Evolutionary conservation across 768 basidiomycete species (phyloP), one percentile per base, ranked within the genome.

Genomic region (Boletus eberwhitei): DNA sequence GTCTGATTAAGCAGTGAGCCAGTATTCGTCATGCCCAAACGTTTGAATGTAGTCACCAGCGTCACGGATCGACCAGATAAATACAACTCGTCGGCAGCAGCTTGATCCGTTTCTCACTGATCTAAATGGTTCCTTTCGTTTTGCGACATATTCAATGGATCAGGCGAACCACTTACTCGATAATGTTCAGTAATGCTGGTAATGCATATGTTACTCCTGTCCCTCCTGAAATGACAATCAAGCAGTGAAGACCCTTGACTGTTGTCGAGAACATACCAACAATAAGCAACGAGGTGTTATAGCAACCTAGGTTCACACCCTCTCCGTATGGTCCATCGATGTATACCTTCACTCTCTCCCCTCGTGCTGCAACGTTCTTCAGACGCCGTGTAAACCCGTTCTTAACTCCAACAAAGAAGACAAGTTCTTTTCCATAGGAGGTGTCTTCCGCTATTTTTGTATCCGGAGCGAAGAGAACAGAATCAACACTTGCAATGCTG

Each of bases 281-380:
- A 53, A 84, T 69, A 34, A 84, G 68, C 11, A 84, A 62, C 1
- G 78, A 74, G 2, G 73, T 76, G 32, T 77, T 72, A 53, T 72
- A 79, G 1, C 69, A 66, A 14, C 58, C 58, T 41, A 83, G 54
- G 34, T 69, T 59, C 5, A 75, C 75, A 0, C 75, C 69, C 3
- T 66, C 64, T 8, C 82, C 76, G 54, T 84, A 83, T 17, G 83
- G 82, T 1, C 82, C 83, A 47, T 86, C 86, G 2, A 88, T 54
- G 43, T 80, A 75, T 8, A 79, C 81, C 36, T 73, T 73, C 21
- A 80, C 65, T 43, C 62, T 65, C 34, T 65, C 64, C 8, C 67
- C 64, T 19, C 54, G 65, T 29, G 55, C 48, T 12, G 72, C 75
- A 3, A 57, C 63, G 6, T 75, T 60, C 36, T 71, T 62, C 21